These are phyloP conservation scores for Candida orba DNA, from an alignment of 805 yeast genomes.

Conservation along the genomic window DNA sequence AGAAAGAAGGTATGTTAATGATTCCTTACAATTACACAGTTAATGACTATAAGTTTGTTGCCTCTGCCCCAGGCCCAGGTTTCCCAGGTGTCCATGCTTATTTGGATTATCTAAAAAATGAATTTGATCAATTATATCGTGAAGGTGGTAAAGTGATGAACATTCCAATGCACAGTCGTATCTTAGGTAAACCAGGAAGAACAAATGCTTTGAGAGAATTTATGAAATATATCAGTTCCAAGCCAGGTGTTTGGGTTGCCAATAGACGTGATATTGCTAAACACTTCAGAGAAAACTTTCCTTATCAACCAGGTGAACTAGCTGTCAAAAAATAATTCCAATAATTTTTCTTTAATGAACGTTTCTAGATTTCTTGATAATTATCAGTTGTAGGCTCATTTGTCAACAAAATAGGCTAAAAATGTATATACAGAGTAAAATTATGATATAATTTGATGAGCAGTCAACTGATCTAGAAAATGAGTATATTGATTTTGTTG, in stretches of 20 bases:
- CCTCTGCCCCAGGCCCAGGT: constrained; percentile 2
- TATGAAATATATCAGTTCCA: constrained; percentile 2
- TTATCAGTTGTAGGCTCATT: no score
- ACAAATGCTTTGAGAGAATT: constrained; percentile 3
- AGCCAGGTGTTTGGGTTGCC: constrained; percentile 4
- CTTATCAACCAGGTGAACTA: constrained; percentile 1
- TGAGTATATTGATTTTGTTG: background rate
- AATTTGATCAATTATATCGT: constrained; percentile 4
- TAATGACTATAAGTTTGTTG: constrained; percentile 2
- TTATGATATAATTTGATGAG: no score
- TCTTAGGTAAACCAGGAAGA: constrained; percentile 3
- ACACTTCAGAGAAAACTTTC: constrained; percentile 1
- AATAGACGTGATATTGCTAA: constrained; percentile 4
- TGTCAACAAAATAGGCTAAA: no score
- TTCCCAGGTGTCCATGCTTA: constrained; percentile 5
- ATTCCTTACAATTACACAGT: constrained; percentile 1
- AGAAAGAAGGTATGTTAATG: constrained; percentile 1
- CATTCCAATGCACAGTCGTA: constrained; percentile 5
- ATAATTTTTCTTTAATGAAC: background rate
- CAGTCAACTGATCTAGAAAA: no score
- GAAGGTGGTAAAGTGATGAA: constrained; percentile 5
- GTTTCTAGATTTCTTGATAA: no score
- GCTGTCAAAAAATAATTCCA: background rate
- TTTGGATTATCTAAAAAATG: constrained; percentile 1
- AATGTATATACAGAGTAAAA: no score